Conservation (phyloP, 148 eudicot genomes). For the Amaranthus palmeri region DNA sequence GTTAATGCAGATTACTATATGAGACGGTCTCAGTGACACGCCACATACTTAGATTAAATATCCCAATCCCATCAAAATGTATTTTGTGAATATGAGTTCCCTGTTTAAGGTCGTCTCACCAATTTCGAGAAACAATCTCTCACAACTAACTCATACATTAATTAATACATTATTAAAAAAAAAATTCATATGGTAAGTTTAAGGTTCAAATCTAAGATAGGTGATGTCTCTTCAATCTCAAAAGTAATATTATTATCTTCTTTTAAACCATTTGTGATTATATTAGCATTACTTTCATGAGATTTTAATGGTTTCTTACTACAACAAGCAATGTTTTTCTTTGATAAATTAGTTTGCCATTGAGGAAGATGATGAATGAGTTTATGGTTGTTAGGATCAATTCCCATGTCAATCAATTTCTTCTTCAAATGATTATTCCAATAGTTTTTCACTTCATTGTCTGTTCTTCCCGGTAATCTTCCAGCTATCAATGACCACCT, state of each 20-base stretch:
- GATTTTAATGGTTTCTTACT: constrained; percentile 1
- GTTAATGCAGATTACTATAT: no score
- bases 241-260: not conserved
- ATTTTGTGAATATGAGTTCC: no score
- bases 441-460: constrained; percentile 46
- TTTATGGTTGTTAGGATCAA: constrained; percentile 42
- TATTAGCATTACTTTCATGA: not conserved
- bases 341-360: not conserved
- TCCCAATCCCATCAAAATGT: no score
- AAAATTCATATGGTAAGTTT: constrained; percentile 24
- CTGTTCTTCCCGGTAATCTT: constrained; percentile 47
- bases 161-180: no score
- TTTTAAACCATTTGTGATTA: not conserved
- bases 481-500: constrained; percentile 58
- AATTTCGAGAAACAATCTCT: not conserved
- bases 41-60: no score
- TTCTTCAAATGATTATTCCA: constrained; percentile 39
- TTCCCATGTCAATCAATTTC: constrained; percentile 34
- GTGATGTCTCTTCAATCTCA: constrained; percentile 4
- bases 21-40: no score
- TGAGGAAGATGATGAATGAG: constrained; percentile 25
- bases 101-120: no score
- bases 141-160: not conserved
- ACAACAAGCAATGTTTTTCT: not conserved
- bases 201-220: constrained; percentile 30